Evolutionary conservation across 1,139 yeast genomes (phyloP).

Genomic region (Nakaseomyces bracarensis): DNA sequence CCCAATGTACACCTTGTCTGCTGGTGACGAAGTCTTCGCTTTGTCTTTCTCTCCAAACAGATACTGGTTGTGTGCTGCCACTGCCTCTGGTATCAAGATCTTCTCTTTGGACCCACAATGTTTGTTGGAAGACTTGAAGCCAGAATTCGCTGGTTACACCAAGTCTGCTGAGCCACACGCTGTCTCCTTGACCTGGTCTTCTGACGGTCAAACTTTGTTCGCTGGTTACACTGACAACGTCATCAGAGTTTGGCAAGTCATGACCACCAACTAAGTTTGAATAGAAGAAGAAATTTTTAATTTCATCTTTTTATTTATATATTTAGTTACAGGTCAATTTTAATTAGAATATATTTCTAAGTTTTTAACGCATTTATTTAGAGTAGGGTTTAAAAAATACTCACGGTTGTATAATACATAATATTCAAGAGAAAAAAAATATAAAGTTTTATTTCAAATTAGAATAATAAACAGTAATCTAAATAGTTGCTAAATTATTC

Average conservation of each 20-base stretch:
- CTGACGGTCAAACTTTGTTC: conserved; percentile 98
- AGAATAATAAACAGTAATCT: not conserved
- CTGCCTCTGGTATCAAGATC: conserved; percentile 96
- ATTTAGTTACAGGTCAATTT: conserved; percentile 7
- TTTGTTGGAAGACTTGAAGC: conserved; percentile 96
- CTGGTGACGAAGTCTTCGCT: conserved; percentile 96
- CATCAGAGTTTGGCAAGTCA: conserved; percentile 99
- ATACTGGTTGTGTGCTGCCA: conserved; percentile 99
- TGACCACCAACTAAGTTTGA: conserved; percentile 63
- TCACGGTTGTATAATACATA: conserved; percentile 5
- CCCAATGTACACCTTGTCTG: conserved; percentile 89
- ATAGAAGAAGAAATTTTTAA: conserved; percentile 6
- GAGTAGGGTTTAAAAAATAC: not conserved
- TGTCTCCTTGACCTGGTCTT: conserved; percentile 98
- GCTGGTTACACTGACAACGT: conserved; percentile 99
- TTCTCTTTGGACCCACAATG: conserved; percentile 95
- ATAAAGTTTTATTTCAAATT: not conserved
- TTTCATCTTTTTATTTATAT: conserved; percentile 2
- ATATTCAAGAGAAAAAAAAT: conserved; percentile 1
- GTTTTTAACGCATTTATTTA: conserved; percentile 1
- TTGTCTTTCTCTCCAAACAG: conserved; percentile 99
- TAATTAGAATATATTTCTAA: conserved; percentile 3
- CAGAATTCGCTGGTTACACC: conserved; percentile 87
- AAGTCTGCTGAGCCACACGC: conserved; percentile 98
- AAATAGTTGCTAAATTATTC: not conserved